phyloP scores from a whole-genome alignment of 495 filamentous ascomycete genomes.

The Penicillium odoratum region DNA sequence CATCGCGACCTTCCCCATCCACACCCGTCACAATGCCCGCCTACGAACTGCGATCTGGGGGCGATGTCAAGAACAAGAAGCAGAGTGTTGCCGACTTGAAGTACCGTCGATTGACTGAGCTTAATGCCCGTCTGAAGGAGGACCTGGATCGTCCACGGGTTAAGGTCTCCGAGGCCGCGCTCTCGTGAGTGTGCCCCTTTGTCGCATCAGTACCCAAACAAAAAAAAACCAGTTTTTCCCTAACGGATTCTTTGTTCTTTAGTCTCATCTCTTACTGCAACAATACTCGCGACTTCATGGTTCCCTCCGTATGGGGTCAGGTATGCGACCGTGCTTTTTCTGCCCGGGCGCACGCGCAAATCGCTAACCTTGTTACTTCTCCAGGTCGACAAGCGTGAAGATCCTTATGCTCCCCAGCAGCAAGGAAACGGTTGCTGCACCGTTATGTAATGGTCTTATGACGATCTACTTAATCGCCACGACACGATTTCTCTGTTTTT shows the following conservation, averaged over 20 bases:
- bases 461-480: constrained; percentile 34
- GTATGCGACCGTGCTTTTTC: constrained; percentile 52
- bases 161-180: constrained; percentile 89
- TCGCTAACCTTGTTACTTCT: constrained; percentile 15
- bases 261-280: constrained; percentile 97
- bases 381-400: constrained; percentile 84
- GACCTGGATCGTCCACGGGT: constrained; percentile 93
- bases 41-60: constrained; percentile 58
- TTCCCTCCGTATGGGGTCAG: constrained; percentile 91
- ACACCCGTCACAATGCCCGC: constrained; percentile 41
- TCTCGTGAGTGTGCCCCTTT: constrained; percentile 65
- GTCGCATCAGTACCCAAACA: background rate
- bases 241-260: constrained; percentile 16
- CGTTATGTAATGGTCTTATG: constrained; percentile 72
- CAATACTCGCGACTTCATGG: constrained; percentile 97
- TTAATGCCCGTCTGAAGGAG: constrained; percentile 91
- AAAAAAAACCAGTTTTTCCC: background rate
- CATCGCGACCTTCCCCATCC: constrained; percentile 1
- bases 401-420: constrained; percentile 94
- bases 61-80: constrained; percentile 90
- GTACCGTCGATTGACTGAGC: constrained; percentile 89
- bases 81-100: constrained; percentile 99
- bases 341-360: constrained; percentile 12
- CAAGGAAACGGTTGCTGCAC: constrained; percentile 79
- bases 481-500: constrained; percentile 28